These are phyloP conservation scores for Mortierella sp. DNA, from an alignment of 371 early-diverging fungal genomes.

Conservation along the genomic window DNA sequence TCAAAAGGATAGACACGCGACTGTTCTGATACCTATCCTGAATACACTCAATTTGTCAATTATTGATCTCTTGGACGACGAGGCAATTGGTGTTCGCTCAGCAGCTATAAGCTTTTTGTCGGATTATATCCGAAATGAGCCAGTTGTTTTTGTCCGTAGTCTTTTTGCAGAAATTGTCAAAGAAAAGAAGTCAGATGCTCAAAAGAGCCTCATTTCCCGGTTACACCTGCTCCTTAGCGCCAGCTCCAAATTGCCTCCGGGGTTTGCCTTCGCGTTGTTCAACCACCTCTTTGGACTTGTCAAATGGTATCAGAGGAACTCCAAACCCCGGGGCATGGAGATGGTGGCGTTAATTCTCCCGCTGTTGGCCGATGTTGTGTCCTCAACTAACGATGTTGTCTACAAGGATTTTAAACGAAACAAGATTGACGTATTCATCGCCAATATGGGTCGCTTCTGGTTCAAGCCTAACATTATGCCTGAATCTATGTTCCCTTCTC, in stretches of 20 bases:
- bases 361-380: slow-evolving; percentile 65
- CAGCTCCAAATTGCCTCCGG: slow-evolving; percentile 69
- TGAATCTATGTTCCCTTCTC: slow-evolving; percentile 64
- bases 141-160: slow-evolving; percentile 67
- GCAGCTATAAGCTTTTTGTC: slow-evolving; percentile 63
- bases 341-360: slow-evolving; percentile 65
- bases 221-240: slow-evolving; percentile 64
- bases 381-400: slow-evolving; percentile 71
- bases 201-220: slow-evolving; percentile 61
- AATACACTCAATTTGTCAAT: slow-evolving; percentile 63
- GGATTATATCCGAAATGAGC: slow-evolving; percentile 70
- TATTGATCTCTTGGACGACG: slow-evolving; percentile 69
- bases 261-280: slow-evolving; percentile 67
- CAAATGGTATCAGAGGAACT: slow-evolving; percentile 64
- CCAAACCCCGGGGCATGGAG: slow-evolving; percentile 61
- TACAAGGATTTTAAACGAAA: slow-evolving; percentile 73
- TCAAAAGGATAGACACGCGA: slow-evolving; percentile 44
- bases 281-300: slow-evolving; percentile 76
- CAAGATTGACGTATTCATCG: slow-evolving; percentile 70
- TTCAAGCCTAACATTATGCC: slow-evolving; percentile 67
- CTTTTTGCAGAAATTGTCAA: slow-evolving; percentile 69
- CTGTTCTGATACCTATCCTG: slow-evolving; percentile 62
- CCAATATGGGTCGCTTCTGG: slow-evolving; percentile 73
- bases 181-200: slow-evolving; percentile 48
- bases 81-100: slow-evolving; percentile 62